These are phyloP conservation scores for Monosporascus sp. DNA, from an alignment of 2,329 filamentous ascomycete genomes.

Conservation along the genomic window DNA sequence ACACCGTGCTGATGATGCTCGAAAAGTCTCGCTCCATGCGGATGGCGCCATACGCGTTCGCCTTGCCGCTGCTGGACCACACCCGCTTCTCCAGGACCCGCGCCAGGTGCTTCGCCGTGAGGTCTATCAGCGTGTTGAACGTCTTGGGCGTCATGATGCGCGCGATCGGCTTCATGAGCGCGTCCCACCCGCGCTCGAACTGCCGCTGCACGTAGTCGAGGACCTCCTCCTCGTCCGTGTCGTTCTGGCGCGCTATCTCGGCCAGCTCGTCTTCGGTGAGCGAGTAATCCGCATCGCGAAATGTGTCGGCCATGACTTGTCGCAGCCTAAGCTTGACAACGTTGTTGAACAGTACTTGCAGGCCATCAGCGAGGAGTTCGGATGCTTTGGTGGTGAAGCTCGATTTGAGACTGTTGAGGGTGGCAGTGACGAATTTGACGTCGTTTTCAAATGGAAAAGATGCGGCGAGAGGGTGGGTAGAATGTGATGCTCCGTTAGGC, in stretches of 20 bases:
- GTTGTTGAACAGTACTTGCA: conserved; percentile 80
- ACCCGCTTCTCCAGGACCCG: conserved; percentile 82
- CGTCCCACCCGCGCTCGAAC: conserved; percentile 82
- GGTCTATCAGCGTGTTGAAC: conserved; percentile 69
- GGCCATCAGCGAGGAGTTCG: conserved; percentile 78
- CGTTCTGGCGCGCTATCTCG: conserved; percentile 49
- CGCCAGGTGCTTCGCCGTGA: conserved; percentile 69
- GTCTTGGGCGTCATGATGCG: conserved; percentile 76
- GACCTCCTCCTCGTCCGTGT: conserved; percentile 47
- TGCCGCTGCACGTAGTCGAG: conserved; percentile 68
- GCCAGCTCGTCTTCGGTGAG: conserved; percentile 57
- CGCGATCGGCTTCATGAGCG: conserved; percentile 76
- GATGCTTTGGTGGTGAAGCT: conserved; percentile 72
- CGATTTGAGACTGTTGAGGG: conserved; percentile 63
- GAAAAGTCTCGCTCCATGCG: conserved; percentile 68
- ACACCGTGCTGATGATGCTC: conserved; percentile 57
- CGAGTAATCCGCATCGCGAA: conserved; percentile 86
- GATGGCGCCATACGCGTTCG: conserved; percentile 70
- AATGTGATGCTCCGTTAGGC: conserved; percentile 28
- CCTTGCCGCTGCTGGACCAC: conserved; percentile 71
- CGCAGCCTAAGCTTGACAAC: conserved; percentile 81
- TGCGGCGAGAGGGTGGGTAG: conserved; percentile 44
- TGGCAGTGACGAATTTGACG: conserved; percentile 60
- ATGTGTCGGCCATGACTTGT: conserved; percentile 79
- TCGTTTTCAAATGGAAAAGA: conserved; percentile 81